A percentile compares a stretch with the other conserved stretches of the same genome.
Evolutionary conservation across 2,329 filamentous ascomycete genomes (phyloP).

Genomic region (Tolypocladium sp.): DNA sequence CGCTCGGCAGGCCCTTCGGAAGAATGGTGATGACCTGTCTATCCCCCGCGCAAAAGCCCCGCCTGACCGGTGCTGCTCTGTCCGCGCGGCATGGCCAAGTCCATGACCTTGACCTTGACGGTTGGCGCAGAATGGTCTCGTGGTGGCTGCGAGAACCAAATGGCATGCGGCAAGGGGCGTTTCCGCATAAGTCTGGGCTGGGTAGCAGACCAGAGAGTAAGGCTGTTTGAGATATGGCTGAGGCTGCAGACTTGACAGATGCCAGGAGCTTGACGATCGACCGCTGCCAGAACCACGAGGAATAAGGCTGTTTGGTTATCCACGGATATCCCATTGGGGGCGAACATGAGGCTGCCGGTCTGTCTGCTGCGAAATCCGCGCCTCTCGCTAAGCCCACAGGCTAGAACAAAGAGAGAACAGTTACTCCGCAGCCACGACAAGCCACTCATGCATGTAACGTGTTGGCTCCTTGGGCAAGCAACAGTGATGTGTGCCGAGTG

Average conservation of each 20-base stretch:
- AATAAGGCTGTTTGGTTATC: background rate
- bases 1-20: background rate
- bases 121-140: background rate
- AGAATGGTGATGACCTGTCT: background rate
- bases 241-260: background rate
- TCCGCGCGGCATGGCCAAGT: background rate
- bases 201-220: background rate
- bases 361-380: background rate
- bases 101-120: background rate
- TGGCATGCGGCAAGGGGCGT: background rate
- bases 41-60: background rate
- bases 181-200: background rate
- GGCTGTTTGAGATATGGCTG: background rate
- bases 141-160: background rate
- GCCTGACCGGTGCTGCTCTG: background rate
- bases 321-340: background rate
- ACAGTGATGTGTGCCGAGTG: background rate
- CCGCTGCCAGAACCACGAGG: background rate
- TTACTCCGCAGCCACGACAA: background rate
- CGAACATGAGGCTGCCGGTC: background rate
- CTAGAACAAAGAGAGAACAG: background rate
- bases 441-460: background rate
- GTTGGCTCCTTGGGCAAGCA: background rate
- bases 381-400: background rate
- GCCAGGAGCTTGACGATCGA: background rate